These are phyloP conservation scores for Jatropha multifida DNA, from an alignment of 441 rosid genomes.

Conservation along the genomic window DNA sequence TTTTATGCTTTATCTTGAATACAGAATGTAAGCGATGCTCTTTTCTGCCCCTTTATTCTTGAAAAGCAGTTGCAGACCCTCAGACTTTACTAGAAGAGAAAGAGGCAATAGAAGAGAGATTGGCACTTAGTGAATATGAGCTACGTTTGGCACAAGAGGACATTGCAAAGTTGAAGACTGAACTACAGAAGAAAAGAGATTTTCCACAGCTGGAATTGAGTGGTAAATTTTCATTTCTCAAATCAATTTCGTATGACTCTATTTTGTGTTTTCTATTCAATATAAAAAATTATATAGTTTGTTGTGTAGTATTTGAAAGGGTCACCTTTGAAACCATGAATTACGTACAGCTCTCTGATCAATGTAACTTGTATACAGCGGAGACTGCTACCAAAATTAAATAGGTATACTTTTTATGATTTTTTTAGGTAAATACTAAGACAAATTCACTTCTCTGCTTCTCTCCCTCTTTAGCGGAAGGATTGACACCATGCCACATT, in stretches of 20 bases:
- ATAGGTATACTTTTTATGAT: too few species aligned
- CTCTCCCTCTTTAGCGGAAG: too few species aligned
- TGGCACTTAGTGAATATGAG: conserved; percentile 83
- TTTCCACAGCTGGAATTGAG: conserved; percentile 36
- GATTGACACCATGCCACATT: too few species aligned
- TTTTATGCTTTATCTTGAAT: conserved; percentile 19
- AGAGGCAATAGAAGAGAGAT: conserved; percentile 70
- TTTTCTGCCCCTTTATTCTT: conserved; percentile 19
- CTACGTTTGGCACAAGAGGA: conserved; percentile 93
- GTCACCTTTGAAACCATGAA: not conserved
- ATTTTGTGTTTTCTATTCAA: not conserved
- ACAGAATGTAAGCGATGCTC: conserved; percentile 26
- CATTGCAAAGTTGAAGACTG: conserved; percentile 62
- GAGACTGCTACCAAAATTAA: too few species aligned
- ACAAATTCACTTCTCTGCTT: too few species aligned
- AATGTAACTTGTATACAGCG: too few species aligned
- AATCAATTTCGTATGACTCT: not conserved
- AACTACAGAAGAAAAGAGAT: conserved; percentile 63
- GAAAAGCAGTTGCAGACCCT: conserved; percentile 82
- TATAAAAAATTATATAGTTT: not conserved
- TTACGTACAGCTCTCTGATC: not conserved
- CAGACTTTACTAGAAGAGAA: conserved; percentile 88
- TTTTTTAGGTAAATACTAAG: too few species aligned
- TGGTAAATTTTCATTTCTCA: conserved; percentile 40
- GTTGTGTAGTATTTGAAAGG: not conserved